A percentile compares a stretch with the other conserved stretches of the same genome.
These are phyloP conservation scores for Pseudogymnoascus sp. DNA, from an alignment of 2,329 filamentous ascomycete genomes.

Conservation along the genomic window DNA sequence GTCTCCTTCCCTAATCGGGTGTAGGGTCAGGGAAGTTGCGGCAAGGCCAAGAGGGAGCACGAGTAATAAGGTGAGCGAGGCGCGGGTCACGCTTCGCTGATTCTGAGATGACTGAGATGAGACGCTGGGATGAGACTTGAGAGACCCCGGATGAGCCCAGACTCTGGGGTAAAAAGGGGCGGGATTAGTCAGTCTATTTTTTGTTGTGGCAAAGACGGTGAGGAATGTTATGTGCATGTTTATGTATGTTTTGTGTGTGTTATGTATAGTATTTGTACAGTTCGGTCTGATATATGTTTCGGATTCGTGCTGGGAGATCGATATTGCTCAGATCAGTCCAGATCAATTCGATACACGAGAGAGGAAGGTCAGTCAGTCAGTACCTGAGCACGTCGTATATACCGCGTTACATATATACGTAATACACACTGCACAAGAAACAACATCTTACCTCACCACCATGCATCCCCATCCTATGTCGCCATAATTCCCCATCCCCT, in stretches of 20 bases:
- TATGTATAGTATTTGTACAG: not conserved
- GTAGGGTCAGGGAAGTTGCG: not conserved
- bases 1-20: not conserved
- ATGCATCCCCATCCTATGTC: not conserved
- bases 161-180: not conserved
- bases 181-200: not conserved
- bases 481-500: not conserved
- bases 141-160: slow-evolving; percentile 3
- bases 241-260: not conserved
- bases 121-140: not conserved
- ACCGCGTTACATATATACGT: not conserved
- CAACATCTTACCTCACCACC: slow-evolving; percentile 6
- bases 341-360: not conserved
- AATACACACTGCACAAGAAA: not conserved
- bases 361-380: not conserved
- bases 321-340: not conserved
- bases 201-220: not conserved
- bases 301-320: not conserved
- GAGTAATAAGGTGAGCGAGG: not conserved
- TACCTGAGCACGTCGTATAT: not conserved
- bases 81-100: no score
- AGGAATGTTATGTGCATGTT: not conserved
- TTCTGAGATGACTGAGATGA: not conserved
- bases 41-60: not conserved
- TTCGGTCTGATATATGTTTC: not conserved